Evolutionary conservation across 331 rosid species (phyloP).

Genomic region (Spiraea crenata): DNA sequence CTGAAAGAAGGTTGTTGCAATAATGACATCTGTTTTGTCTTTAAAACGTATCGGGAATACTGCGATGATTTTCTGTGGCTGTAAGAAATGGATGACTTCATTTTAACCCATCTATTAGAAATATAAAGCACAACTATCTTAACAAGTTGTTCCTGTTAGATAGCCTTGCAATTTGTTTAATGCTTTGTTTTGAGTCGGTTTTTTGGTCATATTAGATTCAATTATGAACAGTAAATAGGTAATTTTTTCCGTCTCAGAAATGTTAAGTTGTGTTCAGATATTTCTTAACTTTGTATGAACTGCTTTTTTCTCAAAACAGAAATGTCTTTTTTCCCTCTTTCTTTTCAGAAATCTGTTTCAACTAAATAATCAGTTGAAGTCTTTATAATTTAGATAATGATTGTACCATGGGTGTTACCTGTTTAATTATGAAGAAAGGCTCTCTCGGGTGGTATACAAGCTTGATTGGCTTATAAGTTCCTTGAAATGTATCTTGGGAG

Average conservation of each 20-base stretch:
- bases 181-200: not conserved
- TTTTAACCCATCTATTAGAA: conserved; percentile 21
- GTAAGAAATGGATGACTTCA: conserved; percentile 24
- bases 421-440: conserved; percentile 78
- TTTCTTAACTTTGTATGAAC: not conserved
- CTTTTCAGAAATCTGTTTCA: too few relatives aligned
- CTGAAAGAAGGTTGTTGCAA: conserved; percentile 90
- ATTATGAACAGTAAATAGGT: not conserved
- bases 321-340: not conserved
- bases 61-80: conserved; percentile 75
- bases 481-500: conserved; percentile 48
- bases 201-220: not conserved
- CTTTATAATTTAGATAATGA: not conserved
- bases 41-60: conserved; percentile 77
- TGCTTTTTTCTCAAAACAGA: not conserved
- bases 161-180: not conserved
- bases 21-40: conserved; percentile 68
- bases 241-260: not conserved
- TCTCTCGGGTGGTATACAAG: conserved; percentile 78
- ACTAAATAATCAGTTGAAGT: not conserved
- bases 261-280: not conserved
- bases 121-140: not conserved
- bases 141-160: not conserved
- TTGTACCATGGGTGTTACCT: conserved; percentile 49
- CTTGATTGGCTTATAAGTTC: conserved; percentile 71